Evolutionary conservation across 352 stramenopile genomes (phyloP).

Genomic region (Lagenidium giganteum): DNA sequence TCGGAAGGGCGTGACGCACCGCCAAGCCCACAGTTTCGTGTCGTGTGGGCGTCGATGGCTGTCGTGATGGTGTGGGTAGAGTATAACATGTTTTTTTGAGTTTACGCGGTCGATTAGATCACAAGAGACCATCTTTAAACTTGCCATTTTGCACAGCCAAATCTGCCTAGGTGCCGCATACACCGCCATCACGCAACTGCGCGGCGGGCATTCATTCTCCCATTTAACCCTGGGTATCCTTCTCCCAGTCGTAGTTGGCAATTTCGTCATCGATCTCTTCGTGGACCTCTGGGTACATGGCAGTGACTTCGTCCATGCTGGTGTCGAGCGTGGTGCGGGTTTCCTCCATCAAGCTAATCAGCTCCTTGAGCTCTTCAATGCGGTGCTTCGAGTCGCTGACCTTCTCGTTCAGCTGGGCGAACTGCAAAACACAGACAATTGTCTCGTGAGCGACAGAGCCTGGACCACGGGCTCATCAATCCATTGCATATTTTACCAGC

Average conservation of each 20-base stretch:
- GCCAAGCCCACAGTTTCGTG: too few species aligned
- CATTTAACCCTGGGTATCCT: conserved; percentile 78
- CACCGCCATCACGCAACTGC: not conserved
- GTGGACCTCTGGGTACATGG: conserved; percentile 82
- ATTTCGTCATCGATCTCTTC: conserved; percentile 89
- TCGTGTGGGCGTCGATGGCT: too few species aligned
- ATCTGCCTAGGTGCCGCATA: not conserved
- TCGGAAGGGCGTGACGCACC: too few species aligned
- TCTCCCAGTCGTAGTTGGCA: conserved; percentile 86
- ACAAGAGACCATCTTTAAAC: too few species aligned
- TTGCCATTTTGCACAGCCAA: too few species aligned
- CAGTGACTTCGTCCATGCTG: conserved; percentile 80
- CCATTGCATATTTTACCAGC: conserved; percentile 29
- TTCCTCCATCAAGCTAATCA: conserved; percentile 78
- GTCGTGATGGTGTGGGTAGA: too few species aligned
- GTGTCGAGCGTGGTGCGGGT: conserved; percentile 80
- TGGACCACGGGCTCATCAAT: not conserved
- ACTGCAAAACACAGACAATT: conserved; percentile 27
- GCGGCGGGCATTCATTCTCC: not conserved
- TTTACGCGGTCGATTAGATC: too few species aligned
- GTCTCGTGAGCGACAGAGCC: not conserved
- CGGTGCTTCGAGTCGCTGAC: conserved; percentile 81
- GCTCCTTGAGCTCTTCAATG: conserved; percentile 82
- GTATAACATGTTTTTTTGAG: too few species aligned
- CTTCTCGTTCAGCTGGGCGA: conserved; percentile 73